Base-by-base conservation (phyloP, 257 asterid species). In the Ligustrum vulgare region DNA sequence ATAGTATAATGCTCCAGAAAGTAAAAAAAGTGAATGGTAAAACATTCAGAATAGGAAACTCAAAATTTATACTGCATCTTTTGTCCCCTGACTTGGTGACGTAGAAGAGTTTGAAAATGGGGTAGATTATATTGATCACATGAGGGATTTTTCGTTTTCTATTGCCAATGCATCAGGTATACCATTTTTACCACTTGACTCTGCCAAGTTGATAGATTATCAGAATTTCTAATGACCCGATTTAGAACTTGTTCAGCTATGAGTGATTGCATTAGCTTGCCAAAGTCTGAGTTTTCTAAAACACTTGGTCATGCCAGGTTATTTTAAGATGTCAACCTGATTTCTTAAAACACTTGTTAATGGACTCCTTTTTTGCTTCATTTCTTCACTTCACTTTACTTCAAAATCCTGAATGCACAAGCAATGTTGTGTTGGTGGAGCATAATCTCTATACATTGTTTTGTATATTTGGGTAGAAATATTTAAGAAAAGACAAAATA, bases 1-100 rank as follows among this genome's bases (percentile, higher is more conserved):
- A 39, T 33, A 33, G 43, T 56, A 34, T 66, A 12, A 9, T 3
- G 65, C 71, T 45, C 25, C n/a, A 3, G 66, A 31, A 34, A 32
- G 49, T 37, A 70, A 51, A 23, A 5, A 34, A 39, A 4, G 7
- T 37, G 54, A 56, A 41, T 12, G 8, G 10, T 28, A 23, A n/a
- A 41, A n/a, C 22, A 71, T 47, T 77, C 34, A 69, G 64, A 65
- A 36, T 41, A 41, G 67, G 72, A 77, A 32, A 37, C 41, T 16
- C 54, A 23, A 43, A 22, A 22, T 76, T 65, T 56, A 20, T 67
- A 45, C 72, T 75, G 34, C 72, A 16, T 36, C 65, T 36, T 75
- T 58, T 68, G 67, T 72, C 5, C 67, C 67, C 63, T 67, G 16
- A 35, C 69, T 23, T 34, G 33, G 74, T 54, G 54, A 71, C 60